Base-by-base conservation (phyloP, 352 stramenopile species). In the Phytopythium vexans region DNA sequence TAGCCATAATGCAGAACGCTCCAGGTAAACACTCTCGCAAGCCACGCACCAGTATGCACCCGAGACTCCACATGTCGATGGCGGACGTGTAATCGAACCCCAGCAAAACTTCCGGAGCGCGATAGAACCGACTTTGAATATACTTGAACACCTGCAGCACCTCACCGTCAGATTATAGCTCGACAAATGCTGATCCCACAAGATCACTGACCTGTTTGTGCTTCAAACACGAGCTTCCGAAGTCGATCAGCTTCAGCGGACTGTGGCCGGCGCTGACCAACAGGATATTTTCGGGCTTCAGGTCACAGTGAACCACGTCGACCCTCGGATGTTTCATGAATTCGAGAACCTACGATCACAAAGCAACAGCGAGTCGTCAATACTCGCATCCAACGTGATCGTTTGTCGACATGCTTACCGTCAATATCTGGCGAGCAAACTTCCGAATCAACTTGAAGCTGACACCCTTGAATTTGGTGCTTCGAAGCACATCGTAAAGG, bases 211-310 rank as follows among this genome's bases (percentile, higher is more conserved):
- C 79, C 64, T 90, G 81, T 58, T 98, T 98, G 48, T 96, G 87
- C 4, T 86, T 92, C 35, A 94, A 77, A 70, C 96, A 99, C 1
- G 93, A 98, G 54, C 89, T 98, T 41, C 97, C 97, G 81, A 99
- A 99, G 73, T 99, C 97, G 64, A 99, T 99, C 4, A 99, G 77
- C 74, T 99, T 99, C 49, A 99, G 88, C 15, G 90, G 94, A 64
- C 89, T 98, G 41, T 96, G 92, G 21, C 95, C 97, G 3, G 91
- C 89, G 52, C 97, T 83, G 38, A 89, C 77, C 14, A 99, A 68
- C 54, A 99, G 60, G 55, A 99, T 99, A 69, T 99, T 99, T 72
- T 99, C 97, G 5, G 97, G 97, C 69, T 99, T 99, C 21, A 99
- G 77, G 78, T 99, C 97, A 71, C 96, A 99, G 72, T 99, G 97